Conservation (phyloP, 495 filamentous ascomycete genomes). For the Parachaetomium inaequale region DNA sequence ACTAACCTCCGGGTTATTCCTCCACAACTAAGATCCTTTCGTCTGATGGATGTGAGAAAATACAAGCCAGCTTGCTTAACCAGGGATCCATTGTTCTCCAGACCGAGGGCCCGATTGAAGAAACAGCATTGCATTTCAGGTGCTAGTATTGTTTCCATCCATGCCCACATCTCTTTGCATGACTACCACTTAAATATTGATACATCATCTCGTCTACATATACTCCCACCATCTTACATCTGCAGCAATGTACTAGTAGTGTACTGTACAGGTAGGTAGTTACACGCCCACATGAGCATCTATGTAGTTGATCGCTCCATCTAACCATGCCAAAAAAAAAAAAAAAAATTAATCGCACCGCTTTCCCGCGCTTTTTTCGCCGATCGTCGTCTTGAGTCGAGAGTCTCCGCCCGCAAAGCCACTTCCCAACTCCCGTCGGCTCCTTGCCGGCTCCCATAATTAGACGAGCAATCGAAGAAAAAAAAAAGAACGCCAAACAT, state of each 20-base stretch:
- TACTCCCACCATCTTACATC: neutral
- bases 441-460: neutral
- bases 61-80: too few relatives aligned
- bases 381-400: neutral
- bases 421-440: neutral
- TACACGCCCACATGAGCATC: neutral
- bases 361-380: neutral
- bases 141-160: neutral
- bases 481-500: conserved; percentile 26
- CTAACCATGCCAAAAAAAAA: neutral
- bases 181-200: neutral
- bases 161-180: neutral
- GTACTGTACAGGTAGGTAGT: neutral
- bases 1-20: too few relatives aligned
- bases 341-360: too few relatives aligned
- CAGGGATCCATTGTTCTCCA: too few relatives aligned
- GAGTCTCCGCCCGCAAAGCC: neutral
- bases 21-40: too few relatives aligned
- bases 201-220: neutral
- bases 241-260: neutral
- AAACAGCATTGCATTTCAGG: too few relatives aligned
- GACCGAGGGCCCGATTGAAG: too few relatives aligned
- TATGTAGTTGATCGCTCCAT: neutral
- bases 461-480: neutral
- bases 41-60: too few relatives aligned